Evolutionary conservation across 345 rosid genomes (phyloP).

Genomic region (Acer yangbiense): DNA sequence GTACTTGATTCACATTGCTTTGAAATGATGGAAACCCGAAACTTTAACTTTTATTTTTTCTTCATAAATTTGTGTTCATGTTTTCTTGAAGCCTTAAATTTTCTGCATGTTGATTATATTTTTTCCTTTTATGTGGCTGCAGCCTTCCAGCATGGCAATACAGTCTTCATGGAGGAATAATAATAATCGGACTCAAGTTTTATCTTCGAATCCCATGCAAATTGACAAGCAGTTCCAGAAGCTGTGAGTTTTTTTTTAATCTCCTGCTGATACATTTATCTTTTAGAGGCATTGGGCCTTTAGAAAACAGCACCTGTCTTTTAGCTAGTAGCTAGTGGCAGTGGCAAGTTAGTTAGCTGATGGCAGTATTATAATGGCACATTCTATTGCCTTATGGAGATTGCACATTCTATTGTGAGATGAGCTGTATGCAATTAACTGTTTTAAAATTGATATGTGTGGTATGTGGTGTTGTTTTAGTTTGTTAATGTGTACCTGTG

Average conservation of each 20-base stretch:
- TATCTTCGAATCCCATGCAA: slow-evolving; percentile 40
- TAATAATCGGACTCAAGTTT: slow-evolving; percentile 35
- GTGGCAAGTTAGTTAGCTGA: not conserved
- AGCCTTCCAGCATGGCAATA: slow-evolving; percentile 46
- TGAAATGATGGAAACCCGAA: not conserved
- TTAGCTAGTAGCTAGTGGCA: not conserved
- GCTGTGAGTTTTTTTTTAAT: slow-evolving; percentile 58
- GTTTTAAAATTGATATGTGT: not conserved
- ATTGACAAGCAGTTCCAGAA: slow-evolving; percentile 80
- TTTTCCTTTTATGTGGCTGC: slow-evolving; percentile 30
- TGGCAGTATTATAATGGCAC: not conserved
- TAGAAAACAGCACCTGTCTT: not conserved
- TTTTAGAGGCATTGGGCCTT: slow-evolving; percentile 7
- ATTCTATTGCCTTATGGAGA: not conserved
- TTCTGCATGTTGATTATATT: slow-evolving; percentile 15
- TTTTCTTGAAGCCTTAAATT: not conserved
- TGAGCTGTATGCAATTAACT: not conserved
- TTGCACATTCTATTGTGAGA: not conserved
- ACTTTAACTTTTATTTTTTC: slow-evolving; percentile 1
- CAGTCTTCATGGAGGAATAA: slow-evolving; percentile 62
- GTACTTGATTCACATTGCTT: not conserved
- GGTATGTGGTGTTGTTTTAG: not conserved
- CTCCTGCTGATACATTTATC: slow-evolving; percentile 6
- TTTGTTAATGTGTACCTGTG: not conserved
- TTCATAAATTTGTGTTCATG: not conserved